A percentile compares a stretch with the other conserved stretches of the same genome.
These are phyloP conservation scores for Amanita subjunquillea DNA, from an alignment of 768 basidiomycete species.

Conservation along the genomic window DNA sequence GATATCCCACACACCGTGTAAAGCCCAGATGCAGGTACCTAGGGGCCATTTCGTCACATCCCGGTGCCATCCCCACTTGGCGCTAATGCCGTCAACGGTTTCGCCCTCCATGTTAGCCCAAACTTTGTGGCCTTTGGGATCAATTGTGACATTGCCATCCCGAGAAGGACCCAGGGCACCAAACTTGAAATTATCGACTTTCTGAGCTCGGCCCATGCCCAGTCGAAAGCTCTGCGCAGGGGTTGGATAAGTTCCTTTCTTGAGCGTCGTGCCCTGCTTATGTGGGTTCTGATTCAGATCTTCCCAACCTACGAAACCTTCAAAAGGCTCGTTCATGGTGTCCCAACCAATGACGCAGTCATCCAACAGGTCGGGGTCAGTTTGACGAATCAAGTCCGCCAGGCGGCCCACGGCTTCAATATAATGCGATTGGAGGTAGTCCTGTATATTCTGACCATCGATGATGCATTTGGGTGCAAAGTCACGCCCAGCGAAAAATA, in stretches of 20 bases:
- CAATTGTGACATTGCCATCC: slow-evolving; percentile 68
- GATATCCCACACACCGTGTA: slow-evolving; percentile 84
- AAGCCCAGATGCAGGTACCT: slow-evolving; percentile 80
- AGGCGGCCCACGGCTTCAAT: slow-evolving; percentile 67
- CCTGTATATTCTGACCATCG: slow-evolving; percentile 87
- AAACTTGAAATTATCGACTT: slow-evolving; percentile 78
- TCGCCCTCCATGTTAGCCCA: slow-evolving; percentile 27
- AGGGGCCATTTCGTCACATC: slow-evolving; percentile 53
- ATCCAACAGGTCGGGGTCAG: slow-evolving; percentile 61
- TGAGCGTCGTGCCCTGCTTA: slow-evolving; percentile 61
- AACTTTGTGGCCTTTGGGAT: slow-evolving; percentile 70
- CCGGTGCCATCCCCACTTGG: slow-evolving; percentile 79
- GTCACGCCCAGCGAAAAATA: slow-evolving; percentile 86
- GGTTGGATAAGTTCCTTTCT: slow-evolving; percentile 82
- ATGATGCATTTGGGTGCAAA: slow-evolving; percentile 90
- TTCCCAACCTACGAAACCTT: slow-evolving; percentile 62
- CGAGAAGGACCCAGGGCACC: slow-evolving; percentile 66
- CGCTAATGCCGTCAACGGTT: slow-evolving; percentile 38
- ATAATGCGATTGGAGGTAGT: slow-evolving; percentile 73
- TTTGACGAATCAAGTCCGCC: slow-evolving; percentile 67
- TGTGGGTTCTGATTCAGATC: slow-evolving; percentile 59
- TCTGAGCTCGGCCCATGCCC: slow-evolving; percentile 80
- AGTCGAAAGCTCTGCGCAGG: slow-evolving; percentile 77
- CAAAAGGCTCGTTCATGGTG: slow-evolving; percentile 88
- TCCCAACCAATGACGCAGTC: slow-evolving; percentile 96